Percentiles rank a stretch among this genome's conserved stretches.
Evolutionary conservation across 805 yeast genomes (phyloP).

Genomic region (Tetrapisispora arboricola): DNA sequence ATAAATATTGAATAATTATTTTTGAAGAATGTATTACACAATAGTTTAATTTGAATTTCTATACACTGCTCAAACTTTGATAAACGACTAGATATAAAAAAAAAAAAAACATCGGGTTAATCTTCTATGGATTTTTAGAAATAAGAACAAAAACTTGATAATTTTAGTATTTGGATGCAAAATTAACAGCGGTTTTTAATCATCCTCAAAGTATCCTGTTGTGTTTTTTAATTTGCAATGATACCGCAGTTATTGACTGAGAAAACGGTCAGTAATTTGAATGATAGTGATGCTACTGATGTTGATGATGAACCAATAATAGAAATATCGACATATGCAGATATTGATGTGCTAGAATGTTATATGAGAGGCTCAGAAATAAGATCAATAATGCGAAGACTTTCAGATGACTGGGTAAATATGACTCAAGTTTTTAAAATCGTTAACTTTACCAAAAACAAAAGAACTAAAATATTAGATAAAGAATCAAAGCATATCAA

Average conservation of each 20-base stretch:
- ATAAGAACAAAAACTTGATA: too few relatives aligned
- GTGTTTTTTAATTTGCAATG: too few relatives aligned
- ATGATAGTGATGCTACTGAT: slow-evolving; percentile 1
- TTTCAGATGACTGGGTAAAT: slow-evolving; percentile 87
- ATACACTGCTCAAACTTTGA: too few relatives aligned
- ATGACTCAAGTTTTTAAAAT: slow-evolving; percentile 75
- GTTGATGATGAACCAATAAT: slow-evolving; percentile 14
- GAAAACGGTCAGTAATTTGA: background rate
- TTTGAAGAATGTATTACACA: too few relatives aligned
- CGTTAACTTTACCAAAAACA: slow-evolving; percentile 70
- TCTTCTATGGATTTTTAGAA: too few relatives aligned
- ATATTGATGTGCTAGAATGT: slow-evolving; percentile 48
- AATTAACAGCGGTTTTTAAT: too few relatives aligned
- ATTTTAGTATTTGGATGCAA: too few relatives aligned
- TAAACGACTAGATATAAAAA: too few relatives aligned
- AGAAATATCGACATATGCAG: slow-evolving; percentile 38
- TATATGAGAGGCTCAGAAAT: slow-evolving; percentile 43
- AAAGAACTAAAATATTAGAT: slow-evolving; percentile 65
- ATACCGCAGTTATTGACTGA: slow-evolving; percentile 1
- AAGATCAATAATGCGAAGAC: slow-evolving; percentile 60
- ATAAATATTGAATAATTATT: too few relatives aligned
- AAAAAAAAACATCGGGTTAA: too few relatives aligned
- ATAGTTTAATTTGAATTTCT: too few relatives aligned
- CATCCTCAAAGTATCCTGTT: too few relatives aligned
- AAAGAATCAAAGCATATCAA: slow-evolving; percentile 59